Conservation (phyloP, 139 green algal genomes). For the Prasinococcaceae sp. region DNA sequence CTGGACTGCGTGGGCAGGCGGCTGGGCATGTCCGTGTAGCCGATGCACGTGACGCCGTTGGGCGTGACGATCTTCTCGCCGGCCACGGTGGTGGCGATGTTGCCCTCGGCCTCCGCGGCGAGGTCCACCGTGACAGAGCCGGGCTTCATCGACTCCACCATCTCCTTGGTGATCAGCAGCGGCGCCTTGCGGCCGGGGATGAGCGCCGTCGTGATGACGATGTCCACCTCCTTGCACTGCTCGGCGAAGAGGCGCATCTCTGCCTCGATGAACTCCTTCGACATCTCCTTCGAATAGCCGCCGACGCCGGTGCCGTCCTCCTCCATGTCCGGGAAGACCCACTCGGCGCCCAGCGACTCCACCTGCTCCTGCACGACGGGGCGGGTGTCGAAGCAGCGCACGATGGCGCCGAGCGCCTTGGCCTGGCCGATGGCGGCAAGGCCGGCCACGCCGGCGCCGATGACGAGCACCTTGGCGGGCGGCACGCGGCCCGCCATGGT, state of each 20-base stretch:
- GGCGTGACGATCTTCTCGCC: constrained; percentile 19
- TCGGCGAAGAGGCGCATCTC: constrained; percentile 16
- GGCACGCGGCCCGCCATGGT: constrained; percentile 50
- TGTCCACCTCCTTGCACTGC: constrained; percentile 33
- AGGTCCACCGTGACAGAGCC: constrained; percentile 66
- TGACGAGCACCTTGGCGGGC: constrained; percentile 48
- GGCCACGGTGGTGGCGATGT: constrained; percentile 43
- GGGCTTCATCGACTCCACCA: constrained; percentile 14
- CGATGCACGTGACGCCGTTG: constrained; percentile 59
- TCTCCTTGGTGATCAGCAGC: constrained; percentile 57
- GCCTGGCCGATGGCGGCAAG: constrained; percentile 7
- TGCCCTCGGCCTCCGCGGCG: constrained; percentile 62
- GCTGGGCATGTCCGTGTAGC: constrained; percentile 73
- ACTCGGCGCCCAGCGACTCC: constrained; percentile 19
- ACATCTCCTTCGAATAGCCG: constrained; percentile 25
- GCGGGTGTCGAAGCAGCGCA: constrained; percentile 14
- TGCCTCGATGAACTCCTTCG: constrained; percentile 16
- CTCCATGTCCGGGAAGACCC: constrained; percentile 12
- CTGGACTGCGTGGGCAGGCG: constrained; percentile 58
- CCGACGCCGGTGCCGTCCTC: constrained; percentile 8
- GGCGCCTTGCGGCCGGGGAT: constrained; percentile 68
- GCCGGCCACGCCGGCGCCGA: constrained; percentile 31
- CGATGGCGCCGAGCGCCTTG: constrained; percentile 12
- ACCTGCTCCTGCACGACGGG: constrained; percentile 11
- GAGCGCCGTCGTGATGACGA: constrained; percentile 79